Evolutionary conservation across 2,329 filamentous ascomycete genomes (phyloP), one percentile per base, ranked within the genome.

Genomic region (Thelonectria discophora): DNA sequence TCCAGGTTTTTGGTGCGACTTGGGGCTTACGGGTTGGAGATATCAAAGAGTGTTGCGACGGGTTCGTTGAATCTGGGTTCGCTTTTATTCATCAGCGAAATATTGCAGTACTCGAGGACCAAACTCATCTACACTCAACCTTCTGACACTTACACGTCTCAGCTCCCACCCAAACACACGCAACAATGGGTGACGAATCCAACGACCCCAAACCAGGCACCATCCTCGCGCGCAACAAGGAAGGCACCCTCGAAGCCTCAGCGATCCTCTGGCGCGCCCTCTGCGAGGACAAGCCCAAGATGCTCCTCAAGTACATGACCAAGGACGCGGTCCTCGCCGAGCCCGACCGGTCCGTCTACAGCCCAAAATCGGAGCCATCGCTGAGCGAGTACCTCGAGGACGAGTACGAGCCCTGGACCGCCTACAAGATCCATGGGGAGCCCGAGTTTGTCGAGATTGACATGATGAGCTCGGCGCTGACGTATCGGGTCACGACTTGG

Each of bases 401-500:
- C 10, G 63, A 65, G 8, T 76, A 69, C 62, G 72, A 77, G 66
- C 74, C 75, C 0, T 77, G 73, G 73, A 76, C 75, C 20, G 74
- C 75, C 0, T 77, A 76, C 68, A 73, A 73, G 63, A 75, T 77
- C 58, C 72, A 76, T 54, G 74, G 68, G 60, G 75, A 77, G 32
- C 73, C 73, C 2, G 72, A 76, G 49, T 77, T 77, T 48, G 75
- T 77, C 56, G 75, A 77, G 72, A 73, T 77, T n/a, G 75, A 77
- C 63, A 66, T 77, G 71, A 77, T 77, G 75, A 72, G 69, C 61
- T 69, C 72, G 7, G 69, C 70, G 2, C 63, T 77, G 27, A 69
- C 67, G 7, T 77, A 77, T 62, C 65, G 68, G 20, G 73, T 77
- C 32, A 77, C 75, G 17, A 68, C 72, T 1, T 77, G 74, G 74